Conservation (phyloP, 345 rosid genomes). For the Camelina laxa region DNA sequence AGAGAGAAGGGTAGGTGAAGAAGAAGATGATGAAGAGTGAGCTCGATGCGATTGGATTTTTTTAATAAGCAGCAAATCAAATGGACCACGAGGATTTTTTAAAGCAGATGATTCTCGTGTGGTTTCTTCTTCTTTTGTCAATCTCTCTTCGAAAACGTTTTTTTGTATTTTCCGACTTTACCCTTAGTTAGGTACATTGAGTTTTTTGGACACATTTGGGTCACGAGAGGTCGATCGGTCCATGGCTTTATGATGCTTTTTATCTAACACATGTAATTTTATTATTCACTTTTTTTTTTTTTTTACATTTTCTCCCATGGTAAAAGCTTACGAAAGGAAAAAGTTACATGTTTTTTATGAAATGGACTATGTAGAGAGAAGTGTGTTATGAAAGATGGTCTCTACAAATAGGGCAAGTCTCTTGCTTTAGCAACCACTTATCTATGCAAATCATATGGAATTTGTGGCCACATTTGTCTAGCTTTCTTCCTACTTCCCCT, state of each 20-base stretch:
- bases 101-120: constrained; percentile 49
- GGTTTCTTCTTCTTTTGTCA: background rate
- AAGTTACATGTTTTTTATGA: background rate
- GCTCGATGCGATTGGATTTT: constrained; percentile 29
- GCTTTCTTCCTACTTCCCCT: constrained; percentile 61
- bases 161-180: constrained; percentile 33
- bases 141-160: constrained; percentile 19
- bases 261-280: background rate
- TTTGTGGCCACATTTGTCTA: constrained; percentile 65
- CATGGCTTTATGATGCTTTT: background rate
- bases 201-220: constrained; percentile 22
- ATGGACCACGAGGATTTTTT: too few species aligned
- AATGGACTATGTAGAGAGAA: background rate
- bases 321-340: background rate
- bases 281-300: background rate
- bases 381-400: constrained; percentile 42
- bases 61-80: too few species aligned
- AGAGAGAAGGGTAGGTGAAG: constrained; percentile 43
- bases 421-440: constrained; percentile 64
- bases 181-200: constrained; percentile 41
- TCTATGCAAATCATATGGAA: constrained; percentile 76
- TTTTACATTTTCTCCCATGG: background rate
- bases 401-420: constrained; percentile 85
- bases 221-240: background rate
- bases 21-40: constrained; percentile 1